Evolutionary conservation across 495 filamentous ascomycete species (phyloP).

Genomic region (Aspergillus ostianus): DNA sequence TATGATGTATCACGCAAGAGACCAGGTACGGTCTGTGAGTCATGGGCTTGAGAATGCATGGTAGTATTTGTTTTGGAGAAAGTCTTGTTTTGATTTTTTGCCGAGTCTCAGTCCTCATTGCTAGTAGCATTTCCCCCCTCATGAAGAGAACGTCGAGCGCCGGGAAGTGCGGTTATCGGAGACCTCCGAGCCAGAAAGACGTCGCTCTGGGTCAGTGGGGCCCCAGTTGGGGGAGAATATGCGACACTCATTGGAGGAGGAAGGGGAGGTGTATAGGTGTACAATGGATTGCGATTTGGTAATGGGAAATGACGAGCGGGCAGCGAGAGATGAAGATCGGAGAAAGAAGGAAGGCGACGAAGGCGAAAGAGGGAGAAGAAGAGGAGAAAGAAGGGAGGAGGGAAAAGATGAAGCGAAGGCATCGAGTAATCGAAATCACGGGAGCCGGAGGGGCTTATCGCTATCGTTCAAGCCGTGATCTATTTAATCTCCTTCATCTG

Average conservation of each 20-base stretch:
- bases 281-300: slow-evolving; percentile 14
- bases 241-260: not conserved
- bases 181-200: slow-evolving; percentile 21
- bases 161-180: slow-evolving; percentile 24
- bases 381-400: not conserved
- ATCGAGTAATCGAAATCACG: slow-evolving; percentile 18
- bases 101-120: not conserved
- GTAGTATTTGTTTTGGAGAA: not conserved
- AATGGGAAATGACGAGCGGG: slow-evolving; percentile 7
- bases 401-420: slow-evolving; percentile 12
- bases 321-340: not conserved
- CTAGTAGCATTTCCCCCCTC: not conserved
- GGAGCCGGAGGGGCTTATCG: slow-evolving; percentile 10
- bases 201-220: not conserved
- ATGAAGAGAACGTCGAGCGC: not conserved
- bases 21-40: not conserved
- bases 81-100: not conserved
- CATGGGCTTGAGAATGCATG: not conserved
- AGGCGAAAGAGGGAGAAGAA: not conserved
- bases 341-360: not conserved
- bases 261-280: slow-evolving; percentile 8
- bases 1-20: not conserved
- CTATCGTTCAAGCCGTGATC: not conserved
- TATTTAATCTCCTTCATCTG: not conserved
- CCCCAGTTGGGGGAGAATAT: not conserved